phyloP scores from a whole-genome alignment of 257 asterid species.

The Solanum corneliomulleri region DNA sequence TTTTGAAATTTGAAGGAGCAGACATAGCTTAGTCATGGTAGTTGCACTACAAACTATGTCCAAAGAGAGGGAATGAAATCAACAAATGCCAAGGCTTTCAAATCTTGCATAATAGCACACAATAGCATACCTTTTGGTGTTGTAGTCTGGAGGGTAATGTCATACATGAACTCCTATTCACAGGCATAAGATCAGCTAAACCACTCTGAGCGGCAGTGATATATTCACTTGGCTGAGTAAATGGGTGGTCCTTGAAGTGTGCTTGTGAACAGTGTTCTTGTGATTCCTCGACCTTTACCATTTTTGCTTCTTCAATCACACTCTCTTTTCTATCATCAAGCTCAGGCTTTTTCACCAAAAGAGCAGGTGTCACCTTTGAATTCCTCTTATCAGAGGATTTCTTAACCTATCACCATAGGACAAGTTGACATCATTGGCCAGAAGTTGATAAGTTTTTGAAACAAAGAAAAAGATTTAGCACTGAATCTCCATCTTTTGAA shows the following conservation, averaged over 20 bases:
- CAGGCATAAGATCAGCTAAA: constrained; percentile 18
- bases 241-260: not conserved
- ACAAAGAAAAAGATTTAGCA: not conserved
- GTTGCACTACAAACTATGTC: not conserved
- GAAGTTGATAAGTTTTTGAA: not conserved
- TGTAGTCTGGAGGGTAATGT: constrained; percentile 6
- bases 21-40: not conserved
- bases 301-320: constrained; percentile 7
- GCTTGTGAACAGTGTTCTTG: constrained; percentile 13
- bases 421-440: not conserved
- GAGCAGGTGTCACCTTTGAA: constrained; percentile 32
- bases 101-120: constrained; percentile 1
- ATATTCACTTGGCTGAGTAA: constrained; percentile 14
- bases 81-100: not conserved
- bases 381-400: constrained; percentile 26
- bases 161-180: constrained; percentile 9
- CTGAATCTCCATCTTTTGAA: not conserved
- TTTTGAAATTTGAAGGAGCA: not conserved
- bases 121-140: constrained; percentile 28
- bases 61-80: not conserved
- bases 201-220: not conserved
- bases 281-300: constrained; percentile 17
- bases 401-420: constrained; percentile 13
- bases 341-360: constrained; percentile 17
- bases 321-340: constrained; percentile 19